Evolutionary conservation across 129 eudicot genomes (phyloP).

Genomic region (Flaveria ramosissima): DNA sequence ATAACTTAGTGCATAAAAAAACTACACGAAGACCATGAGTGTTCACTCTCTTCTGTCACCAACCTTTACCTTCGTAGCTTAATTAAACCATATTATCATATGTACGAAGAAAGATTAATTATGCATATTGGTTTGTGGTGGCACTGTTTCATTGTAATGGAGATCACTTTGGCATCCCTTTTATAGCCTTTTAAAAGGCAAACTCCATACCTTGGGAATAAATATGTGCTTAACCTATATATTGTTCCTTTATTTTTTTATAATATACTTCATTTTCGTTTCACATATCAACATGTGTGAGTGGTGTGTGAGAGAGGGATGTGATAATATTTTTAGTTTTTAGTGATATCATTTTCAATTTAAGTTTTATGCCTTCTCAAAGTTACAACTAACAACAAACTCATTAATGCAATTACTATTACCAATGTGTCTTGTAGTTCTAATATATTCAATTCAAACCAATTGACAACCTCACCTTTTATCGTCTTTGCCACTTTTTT

Average conservation of each 20-base stretch:
- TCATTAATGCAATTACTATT: background rate
- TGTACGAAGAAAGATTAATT: background rate
- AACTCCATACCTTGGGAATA: background rate
- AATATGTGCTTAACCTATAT: background rate
- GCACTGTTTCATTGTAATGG: background rate
- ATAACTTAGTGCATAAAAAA: constrained; percentile 9
- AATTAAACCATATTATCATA: background rate
- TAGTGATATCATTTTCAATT: background rate
- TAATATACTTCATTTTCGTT: background rate
- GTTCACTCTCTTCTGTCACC: constrained; percentile 21
- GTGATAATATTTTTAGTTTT: background rate
- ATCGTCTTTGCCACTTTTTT: background rate
- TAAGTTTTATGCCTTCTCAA: background rate
- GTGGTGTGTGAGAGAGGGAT: background rate
- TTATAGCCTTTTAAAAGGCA: background rate
- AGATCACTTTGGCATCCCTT: background rate
- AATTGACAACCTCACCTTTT: background rate
- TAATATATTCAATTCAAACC: background rate
- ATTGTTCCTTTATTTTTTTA: background rate
- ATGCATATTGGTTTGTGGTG: background rate
- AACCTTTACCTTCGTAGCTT: background rate
- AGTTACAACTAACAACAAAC: background rate
- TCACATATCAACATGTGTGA: background rate
- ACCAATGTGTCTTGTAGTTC: constrained; percentile 4
- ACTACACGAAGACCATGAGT: constrained; percentile 11